Conservation (phyloP, 352 stramenopile genomes). For the Pythium pectinolyticum region DNA sequence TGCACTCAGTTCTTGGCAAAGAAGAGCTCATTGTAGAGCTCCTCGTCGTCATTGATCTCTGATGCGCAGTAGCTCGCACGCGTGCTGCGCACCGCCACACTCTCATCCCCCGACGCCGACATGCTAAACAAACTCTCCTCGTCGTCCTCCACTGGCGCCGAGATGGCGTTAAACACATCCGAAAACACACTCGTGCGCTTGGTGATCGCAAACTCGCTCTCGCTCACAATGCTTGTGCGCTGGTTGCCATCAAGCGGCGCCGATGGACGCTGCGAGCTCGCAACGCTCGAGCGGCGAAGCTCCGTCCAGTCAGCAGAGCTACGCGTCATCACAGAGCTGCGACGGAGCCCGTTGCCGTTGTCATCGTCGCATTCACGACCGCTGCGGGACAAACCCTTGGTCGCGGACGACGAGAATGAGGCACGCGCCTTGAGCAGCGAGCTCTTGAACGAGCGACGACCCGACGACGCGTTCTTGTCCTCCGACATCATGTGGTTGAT, state of each 20-base stretch:
- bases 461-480: slow-evolving; percentile 15
- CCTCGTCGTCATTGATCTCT: slow-evolving; percentile 30
- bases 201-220: slow-evolving; percentile 12
- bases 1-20: slow-evolving; percentile 16
- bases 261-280: slow-evolving; percentile 2
- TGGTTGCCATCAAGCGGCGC: neutral
- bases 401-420: slow-evolving; percentile 18
- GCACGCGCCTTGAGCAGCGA: slow-evolving; percentile 26
- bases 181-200: slow-evolving; percentile 30
- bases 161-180: slow-evolving; percentile 33
- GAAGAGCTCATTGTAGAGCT: slow-evolving; percentile 29
- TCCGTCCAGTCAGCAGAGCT: slow-evolving; percentile 24
- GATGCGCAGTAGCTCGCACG: slow-evolving; percentile 32
- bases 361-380: slow-evolving; percentile 6
- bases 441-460: slow-evolving; percentile 24
- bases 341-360: neutral
- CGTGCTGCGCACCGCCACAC: slow-evolving; percentile 15
- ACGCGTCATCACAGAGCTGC: slow-evolving; percentile 12
- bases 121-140: slow-evolving; percentile 11
- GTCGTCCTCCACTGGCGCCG: slow-evolving; percentile 23
- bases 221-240: slow-evolving; percentile 12
- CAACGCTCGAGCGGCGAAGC: slow-evolving; percentile 11
- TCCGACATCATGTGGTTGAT: slow-evolving; percentile 44
- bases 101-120: neutral
- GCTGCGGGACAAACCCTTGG: slow-evolving; percentile 9